Evolutionary conservation across 2,329 filamentous ascomycete genomes (phyloP).

Genomic region (Rutstroemia sydowiana): DNA sequence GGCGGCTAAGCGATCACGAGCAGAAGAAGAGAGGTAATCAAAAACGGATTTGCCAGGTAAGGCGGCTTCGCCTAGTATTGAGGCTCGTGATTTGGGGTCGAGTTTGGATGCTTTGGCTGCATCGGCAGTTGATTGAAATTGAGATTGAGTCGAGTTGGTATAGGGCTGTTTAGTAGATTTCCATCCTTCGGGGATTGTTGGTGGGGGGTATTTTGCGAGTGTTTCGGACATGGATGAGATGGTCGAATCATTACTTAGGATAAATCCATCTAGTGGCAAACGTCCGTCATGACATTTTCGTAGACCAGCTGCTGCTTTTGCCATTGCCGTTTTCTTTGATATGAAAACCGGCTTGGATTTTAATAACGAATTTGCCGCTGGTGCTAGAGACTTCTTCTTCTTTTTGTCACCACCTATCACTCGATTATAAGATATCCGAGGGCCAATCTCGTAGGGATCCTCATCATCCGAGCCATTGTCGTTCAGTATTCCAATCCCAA

Average conservation of each 20-base stretch:
- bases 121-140: constrained; percentile 63
- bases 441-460: constrained; percentile 87
- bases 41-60: constrained; percentile 93
- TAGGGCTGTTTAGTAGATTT: constrained; percentile 48
- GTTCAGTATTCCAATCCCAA: constrained; percentile 84
- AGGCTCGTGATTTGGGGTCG: constrained; percentile 69
- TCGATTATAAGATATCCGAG: constrained; percentile 80
- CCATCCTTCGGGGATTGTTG: constrained; percentile 68
- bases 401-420: constrained; percentile 76
- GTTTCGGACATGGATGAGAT: constrained; percentile 38
- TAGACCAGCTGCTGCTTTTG: constrained; percentile 38
- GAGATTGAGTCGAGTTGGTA: constrained; percentile 25
- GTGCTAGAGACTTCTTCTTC: constrained; percentile 57
- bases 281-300: constrained; percentile 78
- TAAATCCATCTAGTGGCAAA: constrained; percentile 72
- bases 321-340: constrained; percentile 52
- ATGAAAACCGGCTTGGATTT: constrained; percentile 67
- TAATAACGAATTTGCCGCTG: constrained; percentile 55
- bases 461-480: constrained; percentile 94
- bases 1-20: constrained; percentile 67
- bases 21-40: constrained; percentile 75
- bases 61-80: constrained; percentile 69
- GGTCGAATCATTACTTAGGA: constrained; percentile 51
- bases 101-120: constrained; percentile 70
- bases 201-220: constrained; percentile 50